Base-by-base conservation (phyloP, 2,329 filamentous ascomycete species). In the Raffaelea ambrosiae region DNA sequence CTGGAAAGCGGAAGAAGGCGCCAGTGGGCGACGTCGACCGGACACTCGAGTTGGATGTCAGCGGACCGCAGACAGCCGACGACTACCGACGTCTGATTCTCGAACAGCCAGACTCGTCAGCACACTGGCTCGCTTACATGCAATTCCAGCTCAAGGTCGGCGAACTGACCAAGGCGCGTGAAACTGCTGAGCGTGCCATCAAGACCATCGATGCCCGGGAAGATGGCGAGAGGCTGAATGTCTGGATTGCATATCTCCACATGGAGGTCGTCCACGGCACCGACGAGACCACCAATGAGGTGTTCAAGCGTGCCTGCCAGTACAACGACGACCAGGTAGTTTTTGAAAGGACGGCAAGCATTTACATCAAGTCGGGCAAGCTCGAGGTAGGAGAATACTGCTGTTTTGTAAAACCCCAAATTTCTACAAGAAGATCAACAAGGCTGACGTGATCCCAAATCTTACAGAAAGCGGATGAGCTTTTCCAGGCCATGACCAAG, bases 81-180 rank as follows among this genome's bases (percentile, higher is more conserved):
- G 94, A 98, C 66, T 98, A 89, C 64, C 94, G 98, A 68, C 84
- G 93, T 56, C 81, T 96, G 21, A 78, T 98, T 39, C 79, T 98
- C 20, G 88, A 89, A 48, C 86, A 95, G 62, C 89, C 93, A 3
- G 89, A 97, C 67, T 91, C 87, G n/a, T 94, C 91, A 1, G 74
- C 84, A 52, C 77, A 97, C 23, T 98, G 93, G 93, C 87, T 96
- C 47, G 80, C 88, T 55, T 98, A 98, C 69, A 97, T 98, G 88
- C 89, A 90, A n/a, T 95, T 95, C 76, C 88, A 97, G 67, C 83
- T 96, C 65, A 85, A 95, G 61, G 79, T 95, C 46, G 88, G 88
- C 61, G 93, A 98, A 66, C 74, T 94, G 19, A 81, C 84, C 52
- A 93, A 89, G 66, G 90, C 93, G 13, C 82, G 91, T 43, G 86